Evolutionary conservation across 805 yeast genomes (phyloP), one percentile per base, ranked within the genome.

Genomic region (Yarrowia porcina): DNA sequence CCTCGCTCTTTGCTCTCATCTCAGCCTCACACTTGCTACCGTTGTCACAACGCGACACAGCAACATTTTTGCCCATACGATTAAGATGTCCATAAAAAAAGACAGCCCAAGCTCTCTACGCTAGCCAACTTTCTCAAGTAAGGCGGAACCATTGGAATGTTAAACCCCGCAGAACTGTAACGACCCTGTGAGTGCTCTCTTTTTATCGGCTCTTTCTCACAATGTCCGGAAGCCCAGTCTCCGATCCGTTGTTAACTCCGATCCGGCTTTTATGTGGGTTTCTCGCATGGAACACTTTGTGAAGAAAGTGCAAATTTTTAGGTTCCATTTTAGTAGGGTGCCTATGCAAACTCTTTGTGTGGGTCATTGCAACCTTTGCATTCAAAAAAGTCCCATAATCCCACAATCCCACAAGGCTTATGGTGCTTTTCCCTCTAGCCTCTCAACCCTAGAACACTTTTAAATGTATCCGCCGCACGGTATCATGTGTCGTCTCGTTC

Each of bases 21-120:
- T n/a, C n/a, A n/a, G n/a, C n/a, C n/a, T n/a, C n/a, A 21, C 30
- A 27, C 18, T 18, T 30, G 18, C 23, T 15, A 15, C 18, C 52
- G 30, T 36, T 35, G 36, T 28, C 18, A 23, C 52, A 45, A 45
- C 28, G 52, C 28, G 36, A 32, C 13, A 28, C 20, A 41, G 27
- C 18, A 45, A 28, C 18, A 30, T 12, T 45, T 18, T 36, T 18
- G 18, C 27, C 27, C 27, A 21, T 27, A 21, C 50, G 36, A 45
- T 45, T 45, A 45, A 45, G 52, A 45, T 45, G 52, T 45, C 52
- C 52, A 45, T 45, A 45, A 45, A 45, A 45, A 44, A 45, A 45
- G 50, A 45, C 35, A 27, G 49, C 49, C 49, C 27, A 44, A 44
- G 50, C 10, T 45, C 8, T 32, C 28, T 17, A 18, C 18, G 17